phyloP scores from a whole-genome alignment of 208 protist species.

The Crithidia expoeki region DNA sequence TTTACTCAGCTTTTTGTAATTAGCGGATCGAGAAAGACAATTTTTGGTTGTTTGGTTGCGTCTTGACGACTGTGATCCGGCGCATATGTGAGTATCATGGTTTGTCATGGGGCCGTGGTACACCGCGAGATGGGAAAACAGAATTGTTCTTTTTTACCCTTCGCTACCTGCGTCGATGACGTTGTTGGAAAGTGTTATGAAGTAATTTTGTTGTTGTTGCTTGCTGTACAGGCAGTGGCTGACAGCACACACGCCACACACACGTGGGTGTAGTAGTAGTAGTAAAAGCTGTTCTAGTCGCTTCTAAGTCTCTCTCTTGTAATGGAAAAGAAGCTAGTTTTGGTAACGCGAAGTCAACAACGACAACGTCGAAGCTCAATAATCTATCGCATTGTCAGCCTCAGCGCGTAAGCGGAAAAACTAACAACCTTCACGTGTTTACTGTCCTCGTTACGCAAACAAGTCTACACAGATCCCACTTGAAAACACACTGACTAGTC shows the following conservation, averaged over 20 bases:
- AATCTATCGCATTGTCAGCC: not conserved
- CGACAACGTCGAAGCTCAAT: not conserved
- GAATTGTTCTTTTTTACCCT: not conserved
- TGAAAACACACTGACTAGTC: no score
- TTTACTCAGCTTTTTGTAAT: not conserved
- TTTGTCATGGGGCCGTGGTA: not conserved
- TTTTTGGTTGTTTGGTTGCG: not conserved
- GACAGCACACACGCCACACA: not conserved
- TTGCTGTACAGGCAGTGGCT: not conserved
- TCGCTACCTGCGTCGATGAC: not conserved
- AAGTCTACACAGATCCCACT: no score
- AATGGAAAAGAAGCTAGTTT: not conserved
- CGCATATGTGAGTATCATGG: not conserved
- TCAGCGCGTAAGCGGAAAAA: no score
- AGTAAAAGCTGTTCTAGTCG: conserved; percentile 2
- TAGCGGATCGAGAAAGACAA: conserved; percentile 11
- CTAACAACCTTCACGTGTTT: no score
- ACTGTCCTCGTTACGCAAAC: no score
- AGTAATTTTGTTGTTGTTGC: no score
- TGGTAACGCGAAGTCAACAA: not conserved
- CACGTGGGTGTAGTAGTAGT: conserved; percentile 4
- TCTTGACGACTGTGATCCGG: not conserved
- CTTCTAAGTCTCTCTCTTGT: not conserved
- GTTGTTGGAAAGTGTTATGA: not conserved
- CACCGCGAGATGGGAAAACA: not conserved